Evolutionary conservation across 2,329 filamentous ascomycete genomes (phyloP), one percentile per base, ranked within the genome.

Genomic region (Ceratocystis cacaofunesta): DNA sequence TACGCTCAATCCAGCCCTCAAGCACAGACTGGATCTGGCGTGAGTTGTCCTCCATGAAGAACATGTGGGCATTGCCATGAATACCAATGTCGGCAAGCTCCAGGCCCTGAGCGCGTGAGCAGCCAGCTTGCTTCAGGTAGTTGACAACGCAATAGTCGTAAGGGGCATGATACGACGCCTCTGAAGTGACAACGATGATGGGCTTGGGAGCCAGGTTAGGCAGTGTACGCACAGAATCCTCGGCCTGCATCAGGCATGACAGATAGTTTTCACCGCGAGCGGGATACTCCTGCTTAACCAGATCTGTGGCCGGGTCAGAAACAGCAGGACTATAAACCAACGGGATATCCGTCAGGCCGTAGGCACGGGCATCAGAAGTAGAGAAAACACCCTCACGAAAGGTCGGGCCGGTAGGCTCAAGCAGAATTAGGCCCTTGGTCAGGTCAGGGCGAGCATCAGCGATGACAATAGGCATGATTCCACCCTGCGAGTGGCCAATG

Each of bases 11-110:
- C 65, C 65, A 67, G 19, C 46, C 48, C 58, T 58, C 57, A 10
- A 67, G 62, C 5, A 67, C 65, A 32, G 62, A 46, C 62, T 67
- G 62, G 60, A 79, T 76, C 55, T 73, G 68, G 66, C 76, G 70
- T 64, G 75, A 79, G 69, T 80, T 80, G 72, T 74, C 75, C 72
- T 80, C 78, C 72, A 80, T 71, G 67, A 80, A 78, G 65, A 78
- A 74, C 74, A 80, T 75, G 70, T 80, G 78, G 0, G 76, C 77
- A 66, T 80, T 80, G 6, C 78, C 78, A 46, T 71, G 68, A 44
- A 79, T 74, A 3, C 76, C 76, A 5, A 70, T 69, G 36, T 76
- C 71, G 5, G 68, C 75, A 44, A 67, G 73, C 63, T 75, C 69
- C 36, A 72, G 67, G 52, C 69, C 68, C 28, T 70, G 68, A 69